phyloP scores from a whole-genome alignment of 2,329 filamentous ascomycete genomes.

The Paracoccidioides lutzii region DNA sequence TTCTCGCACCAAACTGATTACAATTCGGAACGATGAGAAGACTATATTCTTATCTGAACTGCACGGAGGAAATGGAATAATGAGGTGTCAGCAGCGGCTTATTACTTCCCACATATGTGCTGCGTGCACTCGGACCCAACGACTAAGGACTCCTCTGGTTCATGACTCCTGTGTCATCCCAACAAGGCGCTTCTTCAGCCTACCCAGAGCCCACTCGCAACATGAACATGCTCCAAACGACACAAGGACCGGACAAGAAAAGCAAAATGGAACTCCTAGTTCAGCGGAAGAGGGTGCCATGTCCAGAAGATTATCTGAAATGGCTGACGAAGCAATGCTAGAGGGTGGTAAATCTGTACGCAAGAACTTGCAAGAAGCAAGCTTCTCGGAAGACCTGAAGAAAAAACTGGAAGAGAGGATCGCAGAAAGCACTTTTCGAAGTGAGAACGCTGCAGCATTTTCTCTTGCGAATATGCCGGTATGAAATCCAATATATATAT shows the following conservation, averaged over 20 bases:
- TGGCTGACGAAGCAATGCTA: conserved; percentile 48
- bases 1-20: too few relatives aligned
- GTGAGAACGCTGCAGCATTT: conserved; percentile 41
- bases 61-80: not conserved
- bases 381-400: conserved; percentile 50
- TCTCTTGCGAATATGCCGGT: conserved; percentile 42
- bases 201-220: not conserved
- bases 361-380: conserved; percentile 47
- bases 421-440: conserved; percentile 39
- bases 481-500: conserved; percentile 10
- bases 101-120: conserved; percentile 1
- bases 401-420: conserved; percentile 46
- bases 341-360: conserved; percentile 42
- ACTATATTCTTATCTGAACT: not conserved
- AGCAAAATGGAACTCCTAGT: conserved; percentile 6
- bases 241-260: conserved; percentile 5
- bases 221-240: not conserved
- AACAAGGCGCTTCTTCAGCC: not conserved
- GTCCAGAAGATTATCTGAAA: conserved; percentile 43
- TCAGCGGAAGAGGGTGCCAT: conserved; percentile 41
- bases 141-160: not conserved
- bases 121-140: conserved; percentile 2
- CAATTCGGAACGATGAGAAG: too few relatives aligned
- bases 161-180: not conserved
- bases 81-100: not conserved